Base-by-base conservation (phyloP, 1,139 yeast genomes). In the Debaryomyces psychrophilus region DNA sequence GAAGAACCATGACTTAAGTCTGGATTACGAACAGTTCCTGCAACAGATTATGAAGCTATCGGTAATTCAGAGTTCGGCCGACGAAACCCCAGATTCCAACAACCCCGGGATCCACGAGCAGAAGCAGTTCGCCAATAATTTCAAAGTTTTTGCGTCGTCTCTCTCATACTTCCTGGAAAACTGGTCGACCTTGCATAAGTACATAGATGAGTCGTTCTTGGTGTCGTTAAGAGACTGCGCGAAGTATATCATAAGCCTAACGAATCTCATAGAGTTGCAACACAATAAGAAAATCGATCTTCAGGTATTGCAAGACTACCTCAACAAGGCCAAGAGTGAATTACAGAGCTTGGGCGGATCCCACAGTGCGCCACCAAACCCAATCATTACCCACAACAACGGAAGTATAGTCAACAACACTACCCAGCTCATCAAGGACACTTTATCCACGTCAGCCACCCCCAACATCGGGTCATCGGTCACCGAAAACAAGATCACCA, bases 281-380 rank as follows among this genome's bases (percentile, higher is more conserved):
- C 99, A 93, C 60, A 93, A 90, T 61, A 92, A 92, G 64, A 92
- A 88, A 56, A 80, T 92, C 34, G 99, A 93, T 64, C 82, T 87
- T 57, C 97, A 93, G 60, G 96, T 88, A 41, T 73, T 93, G 43
- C 81, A 82, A 38, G 96, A 87, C 47, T 92, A 92, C 61, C 71
- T 90, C 45, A 73, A 77, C 38, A 87, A 88, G 59, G 82, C 96
- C 0, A 76, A 79, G 47, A 67, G 68, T 27, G 98, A 93, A 54
- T 81, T 85, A 51, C 81, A 82, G 33, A 71, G 72, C 34, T 59
- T 88, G 37, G 70, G 82, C 47, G 78, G 85, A n/a, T 39, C 53
- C 8, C 49, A 52, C 29, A 54, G 53, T 18, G 61, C 65, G 5
- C 70, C 73, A 1, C 77, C 77, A 1, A 69, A 60, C 17, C 76